Conservation (phyloP, 2,329 filamentous ascomycete genomes). For the Chrysoporthe puriensis region DNA sequence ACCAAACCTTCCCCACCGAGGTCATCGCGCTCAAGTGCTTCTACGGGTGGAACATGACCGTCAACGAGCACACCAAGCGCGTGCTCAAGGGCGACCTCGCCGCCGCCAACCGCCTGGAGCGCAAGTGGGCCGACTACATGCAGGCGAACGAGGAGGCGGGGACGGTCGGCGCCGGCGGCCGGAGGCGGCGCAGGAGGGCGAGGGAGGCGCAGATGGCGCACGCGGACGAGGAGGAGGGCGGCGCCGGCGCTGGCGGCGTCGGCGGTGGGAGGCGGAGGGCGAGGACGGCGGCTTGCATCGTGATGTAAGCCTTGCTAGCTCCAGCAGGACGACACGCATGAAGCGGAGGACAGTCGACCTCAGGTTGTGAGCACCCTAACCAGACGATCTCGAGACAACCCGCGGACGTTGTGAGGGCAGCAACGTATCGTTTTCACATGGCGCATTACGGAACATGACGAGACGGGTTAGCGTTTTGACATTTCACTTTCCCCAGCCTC, state of each 20-base stretch:
- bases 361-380: too few relatives aligned
- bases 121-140: constrained; percentile 95
- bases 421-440: background rate
- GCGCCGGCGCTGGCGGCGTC: constrained; percentile 53
- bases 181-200: constrained; percentile 75
- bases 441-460: background rate
- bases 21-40: constrained; percentile 90
- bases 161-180: constrained; percentile 64
- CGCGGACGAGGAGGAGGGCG: constrained; percentile 77
- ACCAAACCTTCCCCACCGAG: constrained; percentile 67
- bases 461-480: background rate
- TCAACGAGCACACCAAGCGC: constrained; percentile 89
- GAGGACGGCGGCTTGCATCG: constrained; percentile 32
- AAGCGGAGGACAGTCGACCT: background rate
- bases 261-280: constrained; percentile 61
- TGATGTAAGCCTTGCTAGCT: constrained; percentile 31
- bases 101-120: constrained; percentile 77
- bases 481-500: background rate
- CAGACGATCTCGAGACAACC: background rate
- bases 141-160: constrained; percentile 86
- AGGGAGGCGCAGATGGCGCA: constrained; percentile 81
- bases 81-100: constrained; percentile 77
- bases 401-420: background rate
- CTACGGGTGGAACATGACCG: constrained; percentile 92
- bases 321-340: background rate